These are phyloP conservation scores for Colletotrichum sp. DNA, from an alignment of 2,329 filamentous ascomycete genomes.

Conservation along the genomic window DNA sequence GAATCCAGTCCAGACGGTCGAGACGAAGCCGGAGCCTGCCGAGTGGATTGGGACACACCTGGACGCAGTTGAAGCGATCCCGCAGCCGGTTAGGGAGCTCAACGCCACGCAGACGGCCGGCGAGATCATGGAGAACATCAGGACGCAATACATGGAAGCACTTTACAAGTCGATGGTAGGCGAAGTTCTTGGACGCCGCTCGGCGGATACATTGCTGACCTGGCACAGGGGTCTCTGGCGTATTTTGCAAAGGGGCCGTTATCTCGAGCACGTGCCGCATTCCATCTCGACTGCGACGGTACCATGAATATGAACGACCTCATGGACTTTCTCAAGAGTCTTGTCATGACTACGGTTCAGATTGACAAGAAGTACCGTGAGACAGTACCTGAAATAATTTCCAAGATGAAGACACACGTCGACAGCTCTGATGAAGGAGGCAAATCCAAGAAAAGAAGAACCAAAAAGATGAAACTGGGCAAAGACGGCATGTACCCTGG, in stretches of 20 bases:
- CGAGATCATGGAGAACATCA: conserved; percentile 62
- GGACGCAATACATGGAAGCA: conserved; percentile 63
- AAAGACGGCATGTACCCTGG: conserved; percentile 72
- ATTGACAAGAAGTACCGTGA: conserved; percentile 84
- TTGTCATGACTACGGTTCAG: conserved; percentile 69
- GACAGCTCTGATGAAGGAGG: conserved; percentile 59
- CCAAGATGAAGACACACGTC: conserved; percentile 58
- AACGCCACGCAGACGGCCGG: conserved; percentile 47
- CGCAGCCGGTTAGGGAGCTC: conserved; percentile 19
- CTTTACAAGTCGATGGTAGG: conserved; percentile 68
- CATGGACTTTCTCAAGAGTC: conserved; percentile 70
- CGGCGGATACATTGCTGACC: conserved; percentile 24
- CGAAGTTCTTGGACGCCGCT: conserved; percentile 29
- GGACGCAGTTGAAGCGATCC: conserved; percentile 21
- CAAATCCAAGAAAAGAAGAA: conserved; percentile 52
- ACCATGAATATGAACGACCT: conserved; percentile 67
- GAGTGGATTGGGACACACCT: conserved; percentile 12
- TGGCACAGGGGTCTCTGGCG: conserved; percentile 70
- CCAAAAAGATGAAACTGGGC: conserved; percentile 70
- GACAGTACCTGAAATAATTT: conserved; percentile 67
- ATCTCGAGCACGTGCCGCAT: conserved; percentile 74
- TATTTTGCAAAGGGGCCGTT: conserved; percentile 86
- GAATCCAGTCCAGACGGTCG: background rate
- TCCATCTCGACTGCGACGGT: conserved; percentile 66
- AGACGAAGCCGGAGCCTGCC: background rate